These are phyloP conservation scores for Backusella tuberculispora DNA, from an alignment of 192 early-diverging fungal genomes.

Conservation along the genomic window DNA sequence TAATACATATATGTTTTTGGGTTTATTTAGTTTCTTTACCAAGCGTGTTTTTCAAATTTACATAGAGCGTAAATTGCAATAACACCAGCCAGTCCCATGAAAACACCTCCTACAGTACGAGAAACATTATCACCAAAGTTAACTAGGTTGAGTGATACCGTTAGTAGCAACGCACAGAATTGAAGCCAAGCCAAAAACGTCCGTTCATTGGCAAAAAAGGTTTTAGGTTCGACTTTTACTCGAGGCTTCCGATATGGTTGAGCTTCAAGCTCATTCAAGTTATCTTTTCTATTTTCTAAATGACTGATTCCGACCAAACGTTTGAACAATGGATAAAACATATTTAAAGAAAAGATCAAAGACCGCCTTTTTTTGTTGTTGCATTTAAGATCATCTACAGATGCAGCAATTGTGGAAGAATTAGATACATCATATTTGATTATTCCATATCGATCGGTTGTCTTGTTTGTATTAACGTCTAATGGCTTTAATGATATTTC, in stretches of 20 bases:
- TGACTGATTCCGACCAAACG: background rate
- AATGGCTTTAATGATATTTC: background rate
- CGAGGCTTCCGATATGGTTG: conserved; percentile 24
- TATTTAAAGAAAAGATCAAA: background rate
- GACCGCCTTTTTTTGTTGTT: background rate
- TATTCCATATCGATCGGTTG: background rate
- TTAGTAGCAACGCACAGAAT: conserved; percentile 68
- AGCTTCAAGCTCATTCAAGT: background rate
- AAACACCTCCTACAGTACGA: conserved; percentile 58
- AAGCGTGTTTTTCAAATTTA: conserved; percentile 25
- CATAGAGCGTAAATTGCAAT: conserved; percentile 26
- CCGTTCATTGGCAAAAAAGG: conserved; percentile 86
- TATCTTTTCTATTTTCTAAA: no score
- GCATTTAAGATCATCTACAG: no score
- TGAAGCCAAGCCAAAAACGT: conserved; percentile 85
- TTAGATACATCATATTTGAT: no score
- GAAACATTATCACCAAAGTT: conserved; percentile 67
- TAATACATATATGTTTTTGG: background rate
- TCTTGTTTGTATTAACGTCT: background rate
- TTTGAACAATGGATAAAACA: no score
- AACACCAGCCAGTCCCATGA: conserved; percentile 20
- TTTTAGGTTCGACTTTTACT: conserved; percentile 81
- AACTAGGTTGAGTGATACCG: conserved; percentile 68
- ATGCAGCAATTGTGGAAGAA: no score
- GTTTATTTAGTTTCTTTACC: conserved; percentile 7